Percentiles rank a stretch among this genome's conserved stretches.
Conservation (phyloP, 169 alveolate species). For the Cryptosporidium sp. region DNA sequence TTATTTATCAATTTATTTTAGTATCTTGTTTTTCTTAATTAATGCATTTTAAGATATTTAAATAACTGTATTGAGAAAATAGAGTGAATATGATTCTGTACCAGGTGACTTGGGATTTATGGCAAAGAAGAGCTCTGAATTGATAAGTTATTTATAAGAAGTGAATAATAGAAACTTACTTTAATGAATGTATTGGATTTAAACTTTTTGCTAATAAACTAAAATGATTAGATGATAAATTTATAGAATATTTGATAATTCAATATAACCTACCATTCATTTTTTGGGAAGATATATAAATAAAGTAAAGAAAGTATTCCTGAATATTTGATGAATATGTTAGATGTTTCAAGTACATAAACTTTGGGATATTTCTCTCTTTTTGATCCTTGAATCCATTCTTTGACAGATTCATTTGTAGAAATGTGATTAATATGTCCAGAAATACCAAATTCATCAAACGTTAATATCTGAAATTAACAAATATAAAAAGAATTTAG, state of each 20-base stretch:
- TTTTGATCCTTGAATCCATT: slow-evolving; percentile 15
- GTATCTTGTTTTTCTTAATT: background rate
- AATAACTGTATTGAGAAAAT: slow-evolving; percentile 42
- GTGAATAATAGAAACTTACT: slow-evolving; percentile 1
- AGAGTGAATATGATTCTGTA: slow-evolving; percentile 52
- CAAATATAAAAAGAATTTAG: background rate
- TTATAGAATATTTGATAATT: background rate
- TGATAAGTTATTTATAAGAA: background rate
- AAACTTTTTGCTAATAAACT: slow-evolving; percentile 2
- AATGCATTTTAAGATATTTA: slow-evolving; percentile 19
- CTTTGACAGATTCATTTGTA: slow-evolving; percentile 28
- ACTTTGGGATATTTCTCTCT: slow-evolving; percentile 20
- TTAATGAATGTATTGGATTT: slow-evolving; percentile 43
- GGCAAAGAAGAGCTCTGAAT: slow-evolving; percentile 59
- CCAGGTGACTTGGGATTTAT: slow-evolving; percentile 65
- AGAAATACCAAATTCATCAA: slow-evolving; percentile 65
- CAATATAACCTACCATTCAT: slow-evolving; percentile 7
- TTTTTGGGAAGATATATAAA: background rate
- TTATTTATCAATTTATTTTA: background rate
- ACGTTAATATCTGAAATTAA: slow-evolving; percentile 37
- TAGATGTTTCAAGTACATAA: slow-evolving; percentile 26
- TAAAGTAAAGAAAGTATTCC: slow-evolving; percentile 48
- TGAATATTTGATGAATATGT: slow-evolving; percentile 31
- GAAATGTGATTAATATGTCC: slow-evolving; percentile 62
- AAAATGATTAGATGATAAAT: background rate